Conservation (phyloP, 371 early-diverging fungal species). For the Apophysomyces variabilis region DNA sequence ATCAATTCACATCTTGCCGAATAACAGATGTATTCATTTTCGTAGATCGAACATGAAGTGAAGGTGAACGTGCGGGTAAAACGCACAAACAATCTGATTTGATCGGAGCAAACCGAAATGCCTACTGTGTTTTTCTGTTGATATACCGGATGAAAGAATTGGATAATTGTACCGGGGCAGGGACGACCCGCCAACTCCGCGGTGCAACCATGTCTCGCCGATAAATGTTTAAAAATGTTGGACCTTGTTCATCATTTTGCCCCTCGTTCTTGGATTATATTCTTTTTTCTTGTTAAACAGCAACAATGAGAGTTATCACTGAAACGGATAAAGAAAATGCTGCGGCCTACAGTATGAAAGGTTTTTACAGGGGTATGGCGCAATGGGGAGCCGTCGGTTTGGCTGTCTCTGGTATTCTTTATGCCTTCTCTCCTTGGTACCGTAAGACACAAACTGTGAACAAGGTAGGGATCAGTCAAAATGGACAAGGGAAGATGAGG, state of each 20-base stretch:
- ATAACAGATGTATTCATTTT: background rate
- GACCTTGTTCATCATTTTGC: background rate
- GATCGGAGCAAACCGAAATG: background rate
- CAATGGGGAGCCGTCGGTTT: constrained; percentile 59
- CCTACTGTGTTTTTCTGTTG: background rate
- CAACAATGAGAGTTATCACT: constrained; percentile 52
- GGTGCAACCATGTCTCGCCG: background rate
- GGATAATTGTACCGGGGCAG: constrained; percentile 8
- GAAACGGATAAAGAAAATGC: constrained; percentile 51
- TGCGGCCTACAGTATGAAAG: constrained; percentile 54
- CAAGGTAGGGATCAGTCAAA: constrained; percentile 37
- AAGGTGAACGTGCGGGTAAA: background rate
- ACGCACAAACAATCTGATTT: background rate
- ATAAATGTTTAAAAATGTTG: constrained; percentile 9
- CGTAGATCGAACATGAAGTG: background rate
- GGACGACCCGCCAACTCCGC: constrained; percentile 5
- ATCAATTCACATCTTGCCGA: background rate
- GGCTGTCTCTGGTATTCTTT: constrained; percentile 46
- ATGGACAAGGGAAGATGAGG: background rate
- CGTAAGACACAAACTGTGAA: constrained; percentile 50
- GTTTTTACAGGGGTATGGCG: constrained; percentile 50
- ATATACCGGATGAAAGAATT: constrained; percentile 10
- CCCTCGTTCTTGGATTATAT: background rate
- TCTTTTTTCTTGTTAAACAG: background rate
- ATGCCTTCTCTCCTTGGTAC: constrained; percentile 54